Evolutionary conservation across 768 basidiomycete species (phyloP), one percentile per base, ranked within the genome.

Genomic region (Stropharia rugosoannulata): DNA sequence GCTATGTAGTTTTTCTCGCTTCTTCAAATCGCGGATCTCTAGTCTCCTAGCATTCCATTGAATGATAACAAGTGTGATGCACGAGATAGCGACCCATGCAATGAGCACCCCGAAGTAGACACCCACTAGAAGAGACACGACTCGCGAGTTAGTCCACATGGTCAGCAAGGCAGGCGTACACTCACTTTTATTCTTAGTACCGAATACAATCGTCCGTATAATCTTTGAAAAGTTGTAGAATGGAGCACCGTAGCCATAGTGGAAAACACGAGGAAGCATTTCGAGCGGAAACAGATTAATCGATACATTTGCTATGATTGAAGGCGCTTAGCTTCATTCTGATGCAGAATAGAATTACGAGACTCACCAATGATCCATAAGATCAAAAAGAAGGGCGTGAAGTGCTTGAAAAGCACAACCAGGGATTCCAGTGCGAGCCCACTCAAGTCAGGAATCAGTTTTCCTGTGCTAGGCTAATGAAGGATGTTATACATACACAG

Each of bases 161-260:
- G 5, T 12, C 25, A 35, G 16, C 11, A 19, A 10, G 12, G 36
- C 15, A 19, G 10, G 19, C 1, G 6, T 40, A 36, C 25, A 69
- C 77, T 36, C 52, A 84, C 83, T 61, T 46, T 74, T 62, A 58
- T 85, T 83, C 62, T 80, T 80, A 1, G 83, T 85, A 25, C 76
- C 66, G 58, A 88, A 87, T 15, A 87, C 60, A 55, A 88, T 68
- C 15, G 79, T 70, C 5, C 87, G 75, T 10, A 80, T 74, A 1
- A 84, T 78, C 22, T 70, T 64, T 7, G 80, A 75, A n/a, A 86
- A 72, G 61, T 85, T 84, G 66, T 84, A 86, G 64, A 88, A 85
- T 0, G 86, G 87, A 64, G 73, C 74, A 0, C 78, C 85, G 59
- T 80, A 84, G 0, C 84, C 87, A 58, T 86, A 86, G 38, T 74